These are phyloP conservation scores for Aspergillus cristatus DNA, from an alignment of 495 filamentous ascomycete genomes.

Conservation along the genomic window DNA sequence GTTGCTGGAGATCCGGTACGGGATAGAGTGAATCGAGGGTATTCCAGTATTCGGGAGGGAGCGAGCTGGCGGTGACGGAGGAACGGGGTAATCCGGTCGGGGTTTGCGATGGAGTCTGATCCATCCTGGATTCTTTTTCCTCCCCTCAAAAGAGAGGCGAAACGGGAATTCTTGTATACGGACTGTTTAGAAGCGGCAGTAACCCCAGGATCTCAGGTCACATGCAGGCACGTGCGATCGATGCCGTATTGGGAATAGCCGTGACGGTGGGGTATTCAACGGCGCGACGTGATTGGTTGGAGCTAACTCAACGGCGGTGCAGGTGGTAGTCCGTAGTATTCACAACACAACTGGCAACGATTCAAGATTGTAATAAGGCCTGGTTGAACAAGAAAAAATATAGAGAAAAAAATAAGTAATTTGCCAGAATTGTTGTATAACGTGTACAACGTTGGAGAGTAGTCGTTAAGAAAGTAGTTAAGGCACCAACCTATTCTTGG, in stretches of 20 bases:
- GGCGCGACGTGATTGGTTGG: conserved; percentile 7
- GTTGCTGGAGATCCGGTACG: conserved; percentile 12
- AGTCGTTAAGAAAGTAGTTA: not conserved
- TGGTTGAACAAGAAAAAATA: too few relatives aligned
- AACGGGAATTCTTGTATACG: too few relatives aligned
- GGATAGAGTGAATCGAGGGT: conserved; percentile 28
- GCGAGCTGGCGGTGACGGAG: conserved; percentile 15
- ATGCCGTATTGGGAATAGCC: conserved; percentile 5
- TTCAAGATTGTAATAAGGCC: too few relatives aligned
- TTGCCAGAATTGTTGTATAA: not conserved
- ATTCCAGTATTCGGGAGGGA: conserved; percentile 31
- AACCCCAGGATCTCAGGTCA: conserved; percentile 8
- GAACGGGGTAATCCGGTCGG: conserved; percentile 21
- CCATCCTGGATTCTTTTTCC: conserved; percentile 30
- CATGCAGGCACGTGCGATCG: conserved; percentile 13
- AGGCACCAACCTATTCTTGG: not conserved
- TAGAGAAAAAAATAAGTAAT: not conserved
- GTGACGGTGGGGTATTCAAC: conserved; percentile 5
- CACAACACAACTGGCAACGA: too few relatives aligned
- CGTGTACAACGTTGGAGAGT: not conserved
- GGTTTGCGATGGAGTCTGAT: conserved; percentile 30
- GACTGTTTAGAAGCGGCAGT: not conserved
- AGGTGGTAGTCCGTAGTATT: not conserved
- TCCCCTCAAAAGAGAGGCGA: not conserved
- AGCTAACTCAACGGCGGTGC: conserved; percentile 5